These are phyloP conservation scores for Aethionema arabicum DNA, from an alignment of 345 rosid genomes.

Conservation along the genomic window DNA sequence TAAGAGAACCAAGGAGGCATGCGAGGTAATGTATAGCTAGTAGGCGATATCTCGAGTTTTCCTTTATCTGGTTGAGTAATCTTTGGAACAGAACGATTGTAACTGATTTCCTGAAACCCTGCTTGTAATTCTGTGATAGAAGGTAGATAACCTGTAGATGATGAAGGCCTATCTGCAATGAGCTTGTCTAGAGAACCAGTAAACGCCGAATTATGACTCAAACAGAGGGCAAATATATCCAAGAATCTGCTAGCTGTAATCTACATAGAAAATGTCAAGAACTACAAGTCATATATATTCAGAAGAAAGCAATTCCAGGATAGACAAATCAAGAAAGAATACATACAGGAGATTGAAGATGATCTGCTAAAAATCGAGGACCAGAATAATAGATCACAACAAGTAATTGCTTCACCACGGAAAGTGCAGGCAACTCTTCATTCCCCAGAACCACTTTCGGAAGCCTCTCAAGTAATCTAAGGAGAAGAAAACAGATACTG, in stretches of 20 bases:
- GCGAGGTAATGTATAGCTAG: slow-evolving; percentile 56
- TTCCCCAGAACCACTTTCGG: slow-evolving; percentile 75
- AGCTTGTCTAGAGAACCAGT: slow-evolving; percentile 75
- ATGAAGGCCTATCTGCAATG: slow-evolving; percentile 54
- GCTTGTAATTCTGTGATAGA: slow-evolving; percentile 71
- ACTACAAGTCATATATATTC: slow-evolving; percentile 18
- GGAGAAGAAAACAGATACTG: slow-evolving; percentile 6
- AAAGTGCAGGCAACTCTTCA: slow-evolving; percentile 67
- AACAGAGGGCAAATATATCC: slow-evolving; percentile 72
- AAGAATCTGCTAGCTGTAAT: slow-evolving; percentile 79
- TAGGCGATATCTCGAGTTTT: slow-evolving; percentile 34
- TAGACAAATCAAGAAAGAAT: slow-evolving; percentile 31
- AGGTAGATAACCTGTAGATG: slow-evolving; percentile 69
- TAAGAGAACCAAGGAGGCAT: slow-evolving; percentile 85
- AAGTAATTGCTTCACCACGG: slow-evolving; percentile 76
- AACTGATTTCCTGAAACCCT: slow-evolving; percentile 40
- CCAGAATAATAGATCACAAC: slow-evolving; percentile 80
- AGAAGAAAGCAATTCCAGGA: slow-evolving; percentile 14
- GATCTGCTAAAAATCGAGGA: slow-evolving; percentile 64
- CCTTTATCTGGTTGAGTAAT: slow-evolving; percentile 41
- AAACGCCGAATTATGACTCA: slow-evolving; percentile 64
- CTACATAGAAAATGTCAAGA: slow-evolving; percentile 41
- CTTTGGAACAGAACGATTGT: slow-evolving; percentile 32
- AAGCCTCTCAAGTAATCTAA: slow-evolving; percentile 80
- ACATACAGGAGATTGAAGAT: slow-evolving; percentile 90